Percentiles rank a stretch among this genome's conserved stretches.
These are phyloP conservation scores for Tetrahymena borealis DNA, from an alignment of 73 alveolate species.

Conservation along the genomic window DNA sequence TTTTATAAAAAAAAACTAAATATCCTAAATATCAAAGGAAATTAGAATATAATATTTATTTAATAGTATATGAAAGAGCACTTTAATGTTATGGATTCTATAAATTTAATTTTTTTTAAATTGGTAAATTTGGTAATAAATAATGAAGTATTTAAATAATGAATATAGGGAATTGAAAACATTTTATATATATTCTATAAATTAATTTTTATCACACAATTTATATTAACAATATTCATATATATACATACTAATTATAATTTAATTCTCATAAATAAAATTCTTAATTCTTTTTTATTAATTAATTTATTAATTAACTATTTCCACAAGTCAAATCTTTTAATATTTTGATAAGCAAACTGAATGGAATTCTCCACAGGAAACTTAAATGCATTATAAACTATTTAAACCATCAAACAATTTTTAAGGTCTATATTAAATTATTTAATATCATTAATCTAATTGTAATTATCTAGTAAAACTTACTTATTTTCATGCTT, in stretches of 20 bases:
- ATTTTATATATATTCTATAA: no score
- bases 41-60: no score
- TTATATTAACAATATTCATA: no score
- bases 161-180: background rate
- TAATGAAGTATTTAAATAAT: background rate
- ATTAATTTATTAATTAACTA: background rate
- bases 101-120: no score
- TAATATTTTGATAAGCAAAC: background rate
- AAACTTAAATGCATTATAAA: background rate
- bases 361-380: background rate
- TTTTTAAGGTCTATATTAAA: background rate
- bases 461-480: background rate
- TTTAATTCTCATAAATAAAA: no score
- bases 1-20: no score
- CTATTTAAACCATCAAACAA: background rate
- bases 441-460: background rate
- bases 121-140: no score
- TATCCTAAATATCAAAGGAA: no score
- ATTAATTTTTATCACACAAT: no score
- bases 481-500: background rate
- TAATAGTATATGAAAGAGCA: no score
- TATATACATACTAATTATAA: no score
- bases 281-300: background rate
- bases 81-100: no score
- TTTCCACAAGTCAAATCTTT: background rate